These are phyloP conservation scores for Omphalotus olearius DNA, from an alignment of 1,284 basidiomycete genomes.

Conservation along the genomic window DNA sequence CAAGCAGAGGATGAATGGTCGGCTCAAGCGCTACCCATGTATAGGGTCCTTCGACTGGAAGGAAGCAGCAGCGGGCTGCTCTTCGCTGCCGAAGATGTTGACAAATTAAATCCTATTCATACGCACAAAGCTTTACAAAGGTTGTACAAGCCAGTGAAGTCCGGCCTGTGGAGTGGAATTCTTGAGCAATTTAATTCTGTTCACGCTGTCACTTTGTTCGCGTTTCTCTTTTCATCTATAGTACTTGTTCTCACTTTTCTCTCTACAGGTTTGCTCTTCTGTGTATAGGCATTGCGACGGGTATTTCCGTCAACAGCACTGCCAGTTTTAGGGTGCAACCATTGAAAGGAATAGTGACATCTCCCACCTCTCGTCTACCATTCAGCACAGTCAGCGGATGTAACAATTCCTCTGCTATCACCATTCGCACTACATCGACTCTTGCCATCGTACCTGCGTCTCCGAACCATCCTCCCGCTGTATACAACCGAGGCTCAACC, in stretches of 20 bases:
- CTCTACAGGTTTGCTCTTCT: constrained; percentile 54
- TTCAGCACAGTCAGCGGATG: neutral
- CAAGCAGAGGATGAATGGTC: constrained; percentile 13
- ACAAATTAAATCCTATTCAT: constrained; percentile 35
- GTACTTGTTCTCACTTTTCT: constrained; percentile 10
- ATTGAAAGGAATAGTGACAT: neutral
- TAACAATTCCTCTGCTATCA: constrained; percentile 34
- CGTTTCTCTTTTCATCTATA: constrained; percentile 13
- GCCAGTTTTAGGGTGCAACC: constrained; percentile 27
- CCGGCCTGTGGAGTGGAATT: constrained; percentile 28
- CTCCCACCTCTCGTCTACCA: constrained; percentile 13
- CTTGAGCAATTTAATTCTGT: constrained; percentile 37
- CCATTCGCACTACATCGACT: constrained; percentile 27
- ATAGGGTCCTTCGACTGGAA: constrained; percentile 6
- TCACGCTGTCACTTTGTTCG: constrained; percentile 62
- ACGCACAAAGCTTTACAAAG: constrained; percentile 43
- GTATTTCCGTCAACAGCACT: constrained; percentile 54
- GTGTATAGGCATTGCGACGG: constrained; percentile 51
- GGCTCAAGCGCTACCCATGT: constrained; percentile 1
- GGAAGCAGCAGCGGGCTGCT: constrained; percentile 10
- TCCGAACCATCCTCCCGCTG: constrained; percentile 50
- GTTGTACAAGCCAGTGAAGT: constrained; percentile 35
- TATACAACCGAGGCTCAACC: constrained; percentile 44
- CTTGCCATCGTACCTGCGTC: constrained; percentile 37
- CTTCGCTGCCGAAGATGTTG: constrained; percentile 31